Conservation (phyloP, 2,329 filamentous ascomycete genomes). For the Botrytis elliptica region DNA sequence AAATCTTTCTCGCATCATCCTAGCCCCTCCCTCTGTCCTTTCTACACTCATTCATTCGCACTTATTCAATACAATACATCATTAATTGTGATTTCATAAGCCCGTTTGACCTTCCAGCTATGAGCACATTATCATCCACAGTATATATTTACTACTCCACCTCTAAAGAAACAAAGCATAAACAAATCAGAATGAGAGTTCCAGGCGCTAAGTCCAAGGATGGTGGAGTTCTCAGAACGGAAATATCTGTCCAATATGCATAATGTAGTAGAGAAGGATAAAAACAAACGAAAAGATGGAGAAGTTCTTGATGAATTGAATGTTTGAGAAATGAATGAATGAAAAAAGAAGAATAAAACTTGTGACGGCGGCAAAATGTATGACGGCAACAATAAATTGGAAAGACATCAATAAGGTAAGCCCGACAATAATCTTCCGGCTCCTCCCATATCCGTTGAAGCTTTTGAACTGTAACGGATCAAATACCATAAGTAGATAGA, state of each 20-base stretch:
- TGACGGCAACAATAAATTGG: no score
- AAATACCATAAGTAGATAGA: not conserved
- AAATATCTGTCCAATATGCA: not conserved
- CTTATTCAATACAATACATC: no score
- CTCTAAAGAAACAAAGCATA: not conserved
- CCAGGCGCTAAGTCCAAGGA: accelerated
- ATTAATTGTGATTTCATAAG: no score
- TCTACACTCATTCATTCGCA: no score
- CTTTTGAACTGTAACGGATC: accelerated
- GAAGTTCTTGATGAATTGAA: no score
- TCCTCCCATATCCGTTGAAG: not conserved
- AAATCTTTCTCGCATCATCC: no score
- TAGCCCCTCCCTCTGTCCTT: no score
- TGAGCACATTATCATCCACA: accelerated
- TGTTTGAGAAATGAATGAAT: no score
- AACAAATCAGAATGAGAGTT: accelerated
- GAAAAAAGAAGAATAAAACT: no score
- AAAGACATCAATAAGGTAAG: accelerated
- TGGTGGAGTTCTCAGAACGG: not conserved
- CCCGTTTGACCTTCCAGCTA: not conserved
- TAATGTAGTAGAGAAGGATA: no score
- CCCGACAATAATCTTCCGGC: accelerated
- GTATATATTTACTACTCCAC: not conserved
- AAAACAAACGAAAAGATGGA: no score
- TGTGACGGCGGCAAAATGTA: no score